A percentile compares a stretch with the other conserved stretches of the same genome.
Conservation (phyloP, 2,329 filamentous ascomycete species). For the Fusarium phyllophilum region DNA sequence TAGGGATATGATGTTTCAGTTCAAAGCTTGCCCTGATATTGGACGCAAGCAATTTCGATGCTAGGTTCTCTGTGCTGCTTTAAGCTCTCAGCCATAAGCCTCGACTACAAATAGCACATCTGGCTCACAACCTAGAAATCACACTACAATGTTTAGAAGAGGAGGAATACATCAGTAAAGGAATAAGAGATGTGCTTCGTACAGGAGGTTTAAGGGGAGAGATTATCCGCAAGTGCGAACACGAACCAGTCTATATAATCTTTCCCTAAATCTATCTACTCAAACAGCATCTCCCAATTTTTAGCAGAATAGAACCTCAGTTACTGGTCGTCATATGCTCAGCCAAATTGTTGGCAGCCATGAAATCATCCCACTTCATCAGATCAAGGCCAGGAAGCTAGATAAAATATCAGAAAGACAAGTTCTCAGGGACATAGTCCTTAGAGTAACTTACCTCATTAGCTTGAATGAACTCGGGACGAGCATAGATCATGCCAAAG, state of each 20-base stretch:
- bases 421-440: accelerated
- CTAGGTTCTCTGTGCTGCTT: no score
- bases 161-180: no score
- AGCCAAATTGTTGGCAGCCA: background rate
- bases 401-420: background rate
- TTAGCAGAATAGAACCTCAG: no score
- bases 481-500: background rate
- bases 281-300: no score
- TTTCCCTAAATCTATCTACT: background rate
- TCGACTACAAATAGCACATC: no score
- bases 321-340: background rate
- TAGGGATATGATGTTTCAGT: background rate
- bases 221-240: no score
- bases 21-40: background rate
- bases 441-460: background rate
- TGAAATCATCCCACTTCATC: conserved; percentile 1
- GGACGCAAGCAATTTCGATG: background rate
- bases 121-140: no score
- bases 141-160: no score
- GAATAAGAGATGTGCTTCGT: no score
- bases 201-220: no score
- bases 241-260: no score
- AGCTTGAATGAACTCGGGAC: background rate
- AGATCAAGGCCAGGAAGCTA: background rate
- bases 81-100: no score